Base-by-base conservation (phyloP, 257 asterid genomes). In the Eustoma russellianum region DNA sequence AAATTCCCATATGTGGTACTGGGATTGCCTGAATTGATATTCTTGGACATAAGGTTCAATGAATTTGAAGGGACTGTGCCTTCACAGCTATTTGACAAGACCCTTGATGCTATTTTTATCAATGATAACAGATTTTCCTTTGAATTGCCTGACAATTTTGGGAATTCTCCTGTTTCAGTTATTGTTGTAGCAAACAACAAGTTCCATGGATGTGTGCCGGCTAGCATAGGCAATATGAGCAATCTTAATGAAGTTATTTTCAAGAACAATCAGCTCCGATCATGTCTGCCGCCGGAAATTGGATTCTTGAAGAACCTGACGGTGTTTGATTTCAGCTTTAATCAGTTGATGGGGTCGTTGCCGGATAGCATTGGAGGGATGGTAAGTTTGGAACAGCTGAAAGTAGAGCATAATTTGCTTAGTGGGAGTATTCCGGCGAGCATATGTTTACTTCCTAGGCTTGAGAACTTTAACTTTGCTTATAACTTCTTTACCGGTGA, bases 11-110 rank as follows among this genome's bases (percentile, higher is more conserved):
- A 76, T n/a, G 96, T 87, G 33, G 94, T 87, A 2, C 68, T 87
- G 7, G 66, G 83, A 18, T 67, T 87, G 56, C 96, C 83, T 1
- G 70, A 74, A 57, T 62, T 87, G 62, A 73, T 77, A 0, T 87
- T 66, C 51, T 46, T 87, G 52, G 96, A 87, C 55, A 79, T 87
- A 3, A 79, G 96, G 55, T 81, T 55, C 67, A 83, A 87, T 49
- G 96, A 87, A 59, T 87, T 87, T 33, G 96, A 87, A 76, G 96
- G 96, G 1, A 76, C 80, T 13, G 94, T 87, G 7, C 96, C 94
- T 2, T 60, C 78, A 0, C 66, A 77, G 33, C 80, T 87, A 0
- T 87, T 87, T 47, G 96, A 83, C 61, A 83, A 77, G 48, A 89
- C 94, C 0, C 46, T 87, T 66, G 96, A 87, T 40, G 96, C 96